Evolutionary conservation across 352 stramenopile species (phyloP), one percentile per base, ranked within the genome.

Genomic region (Blastocystis sp.): DNA sequence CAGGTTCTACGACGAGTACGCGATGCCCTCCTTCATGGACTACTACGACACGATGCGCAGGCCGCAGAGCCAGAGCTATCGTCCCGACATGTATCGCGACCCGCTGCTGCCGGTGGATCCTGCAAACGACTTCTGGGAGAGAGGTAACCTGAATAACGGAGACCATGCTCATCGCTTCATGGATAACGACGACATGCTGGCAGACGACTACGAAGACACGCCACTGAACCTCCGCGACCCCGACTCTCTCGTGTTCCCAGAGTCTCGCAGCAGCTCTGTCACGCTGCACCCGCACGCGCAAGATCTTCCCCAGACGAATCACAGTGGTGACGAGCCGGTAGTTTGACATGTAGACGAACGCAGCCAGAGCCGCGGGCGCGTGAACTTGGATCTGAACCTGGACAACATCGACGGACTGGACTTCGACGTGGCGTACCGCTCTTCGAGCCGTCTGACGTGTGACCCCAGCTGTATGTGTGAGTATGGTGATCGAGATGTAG

Each of bases 201-300:
- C 63, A 24, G 48, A 81, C n/a, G 69, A 81, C 8, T 49, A 49
- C 24, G 69, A 81, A 29, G 69, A 81, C 40, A 32, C 56, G 7
- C 69, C 69, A n/a, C 49, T 61, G 46, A 81, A 34, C 18, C 21
- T 81, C 8, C 69, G 51, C 14, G 69, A 81, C 34, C 69, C 48
- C 3, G 69, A 81, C 18, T 40, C 46, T 0, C 24, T 81, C 7
- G 53, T 81, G 46, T 81, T 81, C 46, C 69, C 69, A 11, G 27
- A 29, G 1, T 65, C 48, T 34, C 69, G 69, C 32, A 63, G 42
- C 4, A 54, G 40, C 36, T 64, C 69, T 42, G 69, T 65, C 4
- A 29, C 34, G 14, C 24, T 59, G 3, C 32, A 59, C 32, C 44
- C n/a, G 29, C n/a, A n/a, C n/a, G n/a, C n/a, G n/a, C n/a, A n/a